phyloP scores from a whole-genome alignment of 345 rosid genomes.

The Turritis glabra region DNA sequence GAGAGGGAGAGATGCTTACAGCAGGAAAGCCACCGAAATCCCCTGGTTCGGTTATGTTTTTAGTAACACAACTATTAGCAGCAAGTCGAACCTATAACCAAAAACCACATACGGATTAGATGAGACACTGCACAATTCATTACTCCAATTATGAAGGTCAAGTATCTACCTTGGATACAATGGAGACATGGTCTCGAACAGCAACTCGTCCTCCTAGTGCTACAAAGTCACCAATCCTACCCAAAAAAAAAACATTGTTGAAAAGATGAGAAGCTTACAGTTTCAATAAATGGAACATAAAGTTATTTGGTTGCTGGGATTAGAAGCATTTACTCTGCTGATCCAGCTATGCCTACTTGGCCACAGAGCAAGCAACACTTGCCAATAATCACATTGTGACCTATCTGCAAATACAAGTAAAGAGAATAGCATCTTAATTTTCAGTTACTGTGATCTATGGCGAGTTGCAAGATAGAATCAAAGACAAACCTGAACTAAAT shows the following conservation, averaged over 20 bases:
- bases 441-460: constrained; percentile 3
- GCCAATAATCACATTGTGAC: constrained; percentile 81
- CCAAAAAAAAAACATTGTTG: neutral
- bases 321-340: constrained; percentile 55
- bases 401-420: constrained; percentile 56
- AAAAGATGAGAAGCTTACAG: neutral
- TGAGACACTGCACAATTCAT: neutral
- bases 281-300: neutral
- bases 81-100: constrained; percentile 68
- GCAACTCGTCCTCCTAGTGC: constrained; percentile 77
- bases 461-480: constrained; percentile 5
- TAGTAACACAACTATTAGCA: constrained; percentile 74
- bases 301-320: neutral
- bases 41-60: constrained; percentile 74
- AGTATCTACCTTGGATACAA: constrained; percentile 63
- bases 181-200: constrained; percentile 74
- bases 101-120: neutral
- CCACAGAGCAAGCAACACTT: constrained; percentile 84
- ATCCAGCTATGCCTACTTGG: constrained; percentile 91
- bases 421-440: neutral
- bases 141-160: neutral
- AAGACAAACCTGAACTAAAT: constrained; percentile 71
- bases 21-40: constrained; percentile 94
- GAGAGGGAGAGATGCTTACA: constrained; percentile 47
- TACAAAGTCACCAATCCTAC: constrained; percentile 76